These are phyloP conservation scores for Irpex sp. DNA, from an alignment of 1,284 basidiomycete genomes.

Conservation along the genomic window DNA sequence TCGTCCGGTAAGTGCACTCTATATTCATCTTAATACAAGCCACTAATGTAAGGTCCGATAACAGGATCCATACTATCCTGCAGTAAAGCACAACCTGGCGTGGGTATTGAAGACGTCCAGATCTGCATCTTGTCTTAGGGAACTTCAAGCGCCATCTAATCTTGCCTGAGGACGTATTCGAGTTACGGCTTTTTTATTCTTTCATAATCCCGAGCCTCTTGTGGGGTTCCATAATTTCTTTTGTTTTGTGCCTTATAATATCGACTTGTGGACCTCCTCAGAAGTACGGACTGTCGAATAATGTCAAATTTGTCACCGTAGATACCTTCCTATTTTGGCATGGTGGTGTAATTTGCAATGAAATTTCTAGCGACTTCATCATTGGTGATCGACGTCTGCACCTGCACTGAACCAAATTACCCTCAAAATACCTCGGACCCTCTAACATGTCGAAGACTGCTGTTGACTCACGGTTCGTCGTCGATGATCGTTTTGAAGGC, in stretches of 20 bases:
- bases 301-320: not conserved
- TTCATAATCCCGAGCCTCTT: not conserved
- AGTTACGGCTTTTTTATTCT: not conserved
- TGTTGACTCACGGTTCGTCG: constrained; percentile 23
- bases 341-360: not conserved
- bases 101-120: constrained; percentile 40
- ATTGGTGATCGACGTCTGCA: not conserved
- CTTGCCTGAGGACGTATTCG: not conserved
- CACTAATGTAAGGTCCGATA: not conserved
- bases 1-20: constrained; percentile 12
- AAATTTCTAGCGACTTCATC: not conserved
- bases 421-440: not conserved
- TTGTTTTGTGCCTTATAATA: not conserved
- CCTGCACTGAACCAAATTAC: not conserved
- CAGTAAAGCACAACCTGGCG: constrained; percentile 31
- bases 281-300: not conserved
- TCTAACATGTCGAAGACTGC: constrained; percentile 6
- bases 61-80: constrained; percentile 36
- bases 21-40: constrained; percentile 19
- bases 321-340: not conserved
- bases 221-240: not conserved
- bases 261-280: not conserved
- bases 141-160: constrained; percentile 37
- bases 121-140: constrained; percentile 33
- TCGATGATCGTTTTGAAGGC: constrained; percentile 21